Percentiles rank a stretch among this genome's conserved stretches.
phyloP scores from a whole-genome alignment of 371 early-diverging fungal species.

The Mucor saturninus region DNA sequence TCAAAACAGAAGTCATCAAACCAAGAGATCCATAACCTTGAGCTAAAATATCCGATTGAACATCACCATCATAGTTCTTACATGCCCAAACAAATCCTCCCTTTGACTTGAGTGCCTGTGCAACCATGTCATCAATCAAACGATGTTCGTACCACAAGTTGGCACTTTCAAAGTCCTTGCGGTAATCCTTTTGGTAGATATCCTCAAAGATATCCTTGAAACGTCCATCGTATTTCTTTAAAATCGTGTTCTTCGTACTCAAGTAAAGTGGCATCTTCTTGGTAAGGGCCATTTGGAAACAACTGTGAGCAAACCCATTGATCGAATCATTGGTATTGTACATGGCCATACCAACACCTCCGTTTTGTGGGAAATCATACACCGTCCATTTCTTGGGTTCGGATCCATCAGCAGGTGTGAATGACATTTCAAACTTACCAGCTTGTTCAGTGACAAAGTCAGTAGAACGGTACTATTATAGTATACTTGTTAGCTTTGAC shows the following conservation, averaged over 20 bases:
- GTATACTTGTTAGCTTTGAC: not conserved
- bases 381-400: constrained; percentile 66
- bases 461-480: constrained; percentile 79
- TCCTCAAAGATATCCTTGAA: constrained; percentile 95
- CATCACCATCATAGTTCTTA: constrained; percentile 95
- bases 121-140: constrained; percentile 96
- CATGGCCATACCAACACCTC: constrained; percentile 93
- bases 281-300: constrained; percentile 88
- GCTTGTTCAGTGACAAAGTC: constrained; percentile 84
- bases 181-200: constrained; percentile 76
- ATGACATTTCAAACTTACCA: constrained; percentile 86
- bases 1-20: constrained; percentile 91
- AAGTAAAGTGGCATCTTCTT: constrained; percentile 90
- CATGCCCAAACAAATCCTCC: constrained; percentile 94
- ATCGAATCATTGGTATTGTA: constrained; percentile 91
- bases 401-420: constrained; percentile 81
- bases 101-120: constrained; percentile 89
- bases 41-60: constrained; percentile 90
- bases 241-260: constrained; percentile 93
- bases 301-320: constrained; percentile 86
- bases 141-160: constrained; percentile 94
- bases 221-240: constrained; percentile 94
- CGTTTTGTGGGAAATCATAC: constrained; percentile 70
- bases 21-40: constrained; percentile 90
- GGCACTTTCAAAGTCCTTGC: constrained; percentile 63